Base-by-base conservation (phyloP, 768 basidiomycete genomes). In the Neoboletus brunneissimus region DNA sequence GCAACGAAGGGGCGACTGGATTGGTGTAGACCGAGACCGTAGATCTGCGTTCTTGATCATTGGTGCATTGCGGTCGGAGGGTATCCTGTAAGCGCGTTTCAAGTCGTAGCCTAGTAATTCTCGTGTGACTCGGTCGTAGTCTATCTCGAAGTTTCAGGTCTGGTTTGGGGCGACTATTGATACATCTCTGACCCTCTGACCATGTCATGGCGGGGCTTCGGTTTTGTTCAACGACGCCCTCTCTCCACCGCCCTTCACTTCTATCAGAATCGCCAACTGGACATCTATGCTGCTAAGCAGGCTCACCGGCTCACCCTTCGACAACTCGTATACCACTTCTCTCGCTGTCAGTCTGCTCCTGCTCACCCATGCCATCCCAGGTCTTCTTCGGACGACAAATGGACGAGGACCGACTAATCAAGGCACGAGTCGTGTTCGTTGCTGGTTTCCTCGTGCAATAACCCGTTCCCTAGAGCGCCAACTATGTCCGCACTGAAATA, bases 401-500 rank as follows among this genome's bases (percentile, higher is more conserved):
- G 82, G 86, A 85, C 61, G 78, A 85, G 58, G 88, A 90, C 53
- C 80, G 90, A 23, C 74, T 94, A 35, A 81, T 93, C 67, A 90
- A 87, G 77, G 91, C 82, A 63, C 37, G 76, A 48, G 18, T 50
- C 32, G 13, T 32, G 22, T 48, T 48, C 41, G 13, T 29, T 31
- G 22, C 35, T 46, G 15, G 4, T 4, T 4, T 51, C 18, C 25
- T 22, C 32, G 7, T 42, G 5, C 50, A 37, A 54, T 41, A 25
- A 43, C 54, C 41, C 9, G 44, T 41, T 34, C 23, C 31, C 20
- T 49, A 94, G 91, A 91, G 89, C 60, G 92, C 90, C 51, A 94
- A 94, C 69, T 92, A 94, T 72, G 91, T 96, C 42, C 85, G 92
- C 50, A 89, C 89, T 5, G 93, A 96, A 66, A 74, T 96, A 7